Conservation (phyloP, 2,329 filamentous ascomycete genomes). For the Cucurbitaria berberidis region DNA sequence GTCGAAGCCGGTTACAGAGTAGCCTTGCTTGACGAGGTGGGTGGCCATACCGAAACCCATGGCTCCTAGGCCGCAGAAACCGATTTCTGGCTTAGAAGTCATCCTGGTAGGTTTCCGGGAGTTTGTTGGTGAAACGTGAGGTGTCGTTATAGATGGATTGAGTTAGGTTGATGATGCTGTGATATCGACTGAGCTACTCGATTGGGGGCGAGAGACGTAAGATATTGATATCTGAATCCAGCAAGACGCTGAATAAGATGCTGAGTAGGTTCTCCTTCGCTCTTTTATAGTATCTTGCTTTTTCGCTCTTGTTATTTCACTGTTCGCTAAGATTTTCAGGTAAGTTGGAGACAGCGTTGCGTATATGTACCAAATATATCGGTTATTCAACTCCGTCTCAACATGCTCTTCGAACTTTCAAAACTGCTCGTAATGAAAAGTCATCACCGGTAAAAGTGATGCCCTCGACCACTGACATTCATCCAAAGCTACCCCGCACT, state of each 20-base stretch:
- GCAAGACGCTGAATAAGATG: no score
- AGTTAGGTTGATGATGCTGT: neutral
- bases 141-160: neutral
- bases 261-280: no score
- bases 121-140: neutral
- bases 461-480: constrained; percentile 17
- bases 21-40: constrained; percentile 71
- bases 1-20: constrained; percentile 73
- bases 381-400: neutral
- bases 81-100: constrained; percentile 57
- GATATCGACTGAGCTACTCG: neutral
- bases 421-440: neutral
- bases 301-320: neutral
- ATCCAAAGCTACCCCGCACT: constrained; percentile 29
- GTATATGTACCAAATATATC: no score
- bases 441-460: constrained; percentile 24
- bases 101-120: constrained; percentile 18
- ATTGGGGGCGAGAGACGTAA: neutral
- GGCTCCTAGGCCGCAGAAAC: constrained; percentile 77
- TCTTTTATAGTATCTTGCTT: neutral
- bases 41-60: constrained; percentile 86
- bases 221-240: neutral
- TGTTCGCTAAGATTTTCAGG: neutral
- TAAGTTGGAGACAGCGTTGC: neutral
- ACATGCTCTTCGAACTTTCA: constrained; percentile 8